Percentiles rank a stretch among this genome's conserved stretches.
Conservation (phyloP, 495 filamentous ascomycete species). For the Hypoxylon intermedium region DNA sequence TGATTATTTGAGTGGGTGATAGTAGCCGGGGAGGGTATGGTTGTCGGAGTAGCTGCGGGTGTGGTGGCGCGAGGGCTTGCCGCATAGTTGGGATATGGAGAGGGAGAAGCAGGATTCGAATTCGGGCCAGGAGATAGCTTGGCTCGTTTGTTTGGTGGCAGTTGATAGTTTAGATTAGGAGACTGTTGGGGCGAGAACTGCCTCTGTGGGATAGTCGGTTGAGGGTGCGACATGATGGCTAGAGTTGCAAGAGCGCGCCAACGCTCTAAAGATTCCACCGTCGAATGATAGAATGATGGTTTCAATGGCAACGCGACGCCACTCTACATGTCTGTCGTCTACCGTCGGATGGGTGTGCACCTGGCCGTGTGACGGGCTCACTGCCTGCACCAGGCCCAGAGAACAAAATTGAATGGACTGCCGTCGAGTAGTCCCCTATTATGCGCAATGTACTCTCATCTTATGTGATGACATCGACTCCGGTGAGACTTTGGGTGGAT, state of each 20-base stretch:
- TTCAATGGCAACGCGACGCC: too few relatives aligned
- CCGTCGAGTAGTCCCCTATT: too few relatives aligned
- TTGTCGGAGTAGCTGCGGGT: constrained; percentile 31
- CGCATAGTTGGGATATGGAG: constrained; percentile 36
- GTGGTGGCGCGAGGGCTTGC: constrained; percentile 41
- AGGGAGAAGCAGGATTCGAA: constrained; percentile 40
- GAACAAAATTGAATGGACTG: constrained; percentile 21
- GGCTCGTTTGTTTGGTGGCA: constrained; percentile 70
- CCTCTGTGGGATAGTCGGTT: constrained; percentile 33
- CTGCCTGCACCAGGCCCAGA: constrained; percentile 35
- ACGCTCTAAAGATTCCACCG: too few relatives aligned
- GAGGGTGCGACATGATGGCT: constrained; percentile 40
- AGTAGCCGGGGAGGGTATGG: constrained; percentile 37
- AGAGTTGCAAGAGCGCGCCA: neutral
- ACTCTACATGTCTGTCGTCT: too few relatives aligned
- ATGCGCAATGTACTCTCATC: too few relatives aligned
- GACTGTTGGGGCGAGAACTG: constrained; percentile 51
- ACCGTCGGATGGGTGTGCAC: too few relatives aligned
- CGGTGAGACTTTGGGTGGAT: too few relatives aligned
- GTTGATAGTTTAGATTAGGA: constrained; percentile 44
- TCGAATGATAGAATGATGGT: too few relatives aligned
- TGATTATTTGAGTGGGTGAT: constrained; percentile 31
- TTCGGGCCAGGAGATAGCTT: constrained; percentile 70
- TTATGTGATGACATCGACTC: too few relatives aligned
- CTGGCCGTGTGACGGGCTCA: constrained; percentile 2